phyloP scores from a whole-genome alignment of 257 asterid genomes.

The Euphrasia confusa region DNA sequence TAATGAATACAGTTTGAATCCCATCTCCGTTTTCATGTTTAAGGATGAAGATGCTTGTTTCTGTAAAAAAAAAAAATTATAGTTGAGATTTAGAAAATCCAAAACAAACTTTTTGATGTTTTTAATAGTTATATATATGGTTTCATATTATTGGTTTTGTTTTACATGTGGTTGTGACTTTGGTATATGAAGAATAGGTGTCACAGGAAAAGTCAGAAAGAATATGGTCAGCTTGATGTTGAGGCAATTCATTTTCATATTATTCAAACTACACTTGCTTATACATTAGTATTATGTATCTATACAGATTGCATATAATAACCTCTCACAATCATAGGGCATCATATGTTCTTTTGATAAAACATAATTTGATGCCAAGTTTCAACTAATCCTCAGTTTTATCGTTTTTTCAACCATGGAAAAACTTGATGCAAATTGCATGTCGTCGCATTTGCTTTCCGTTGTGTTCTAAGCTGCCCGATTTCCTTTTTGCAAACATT shows the following conservation, averaged over 20 bases:
- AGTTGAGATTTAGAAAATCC: neutral
- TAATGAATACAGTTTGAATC: neutral
- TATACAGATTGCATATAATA: constrained; percentile 6
- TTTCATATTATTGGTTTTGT: constrained; percentile 17
- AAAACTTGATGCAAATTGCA: neutral
- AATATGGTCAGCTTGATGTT: constrained; percentile 18
- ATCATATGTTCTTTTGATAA: neutral
- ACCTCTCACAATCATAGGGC: constrained; percentile 17
- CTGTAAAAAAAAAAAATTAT: neutral
- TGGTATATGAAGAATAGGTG: constrained; percentile 20
- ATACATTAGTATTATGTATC: neutral
- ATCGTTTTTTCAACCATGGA: constrained; percentile 1
- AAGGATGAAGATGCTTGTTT: neutral
- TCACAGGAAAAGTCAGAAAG: constrained; percentile 1
- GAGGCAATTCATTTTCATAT: constrained; percentile 19
- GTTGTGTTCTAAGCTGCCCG: neutral
- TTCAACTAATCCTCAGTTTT: constrained; percentile 12
- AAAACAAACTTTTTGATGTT: neutral
- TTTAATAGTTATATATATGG: neutral
- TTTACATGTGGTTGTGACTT: constrained; percentile 16
- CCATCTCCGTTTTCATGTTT: neutral
- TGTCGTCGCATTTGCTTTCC: neutral
- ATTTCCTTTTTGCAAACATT: neutral
- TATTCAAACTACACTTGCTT: constrained; percentile 15
- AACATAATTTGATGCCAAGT: constrained; percentile 10